Evolutionary conservation across 1,284 basidiomycete species (phyloP).

Genomic region (Fomitopsis schrenkii): DNA sequence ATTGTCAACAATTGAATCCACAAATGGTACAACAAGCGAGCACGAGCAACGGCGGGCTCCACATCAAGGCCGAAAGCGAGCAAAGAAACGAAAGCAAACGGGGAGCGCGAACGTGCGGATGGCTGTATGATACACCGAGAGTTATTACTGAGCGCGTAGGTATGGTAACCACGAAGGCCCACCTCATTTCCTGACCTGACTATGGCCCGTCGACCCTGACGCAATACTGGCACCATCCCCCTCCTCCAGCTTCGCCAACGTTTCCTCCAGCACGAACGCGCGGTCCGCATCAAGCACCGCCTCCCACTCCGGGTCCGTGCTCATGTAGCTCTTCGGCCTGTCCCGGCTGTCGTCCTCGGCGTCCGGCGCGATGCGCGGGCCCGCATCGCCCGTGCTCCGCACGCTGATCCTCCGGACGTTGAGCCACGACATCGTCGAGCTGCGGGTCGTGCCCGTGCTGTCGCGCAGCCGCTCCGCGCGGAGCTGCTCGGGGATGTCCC

Average conservation of each 20-base stretch:
- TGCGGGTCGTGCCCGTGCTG: slow-evolving; percentile 8
- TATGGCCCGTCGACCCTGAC: neutral
- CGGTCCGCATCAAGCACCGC: slow-evolving; percentile 48
- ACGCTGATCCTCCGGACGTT: slow-evolving; percentile 2
- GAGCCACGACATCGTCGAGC: slow-evolving; percentile 5
- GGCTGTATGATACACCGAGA: neutral
- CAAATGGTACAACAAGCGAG: neutral
- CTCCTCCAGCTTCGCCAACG: slow-evolving; percentile 47
- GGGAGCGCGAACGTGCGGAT: neutral
- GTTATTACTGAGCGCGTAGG: neutral
- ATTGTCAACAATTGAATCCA: slow-evolving; percentile 4
- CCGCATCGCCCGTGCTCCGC: neutral
- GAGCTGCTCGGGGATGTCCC: slow-evolving; percentile 46
- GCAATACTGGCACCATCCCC: slow-evolving; percentile 5
- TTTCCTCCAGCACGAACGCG: slow-evolving; percentile 50
- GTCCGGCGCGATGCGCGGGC: slow-evolving; percentile 3
- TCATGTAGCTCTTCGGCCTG: slow-evolving; percentile 48
- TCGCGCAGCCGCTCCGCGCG: slow-evolving; percentile 32
- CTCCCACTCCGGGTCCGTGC: slow-evolving; percentile 55
- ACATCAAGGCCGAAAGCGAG: neutral
- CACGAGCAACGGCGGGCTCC: neutral
- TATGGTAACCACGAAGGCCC: neutral
- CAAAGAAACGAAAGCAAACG: neutral
- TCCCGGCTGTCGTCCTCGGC: slow-evolving; percentile 10
- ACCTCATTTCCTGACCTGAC: neutral